Conservation (phyloP, 2,329 filamentous ascomycete species). For the Trichophyton simii region DNA sequence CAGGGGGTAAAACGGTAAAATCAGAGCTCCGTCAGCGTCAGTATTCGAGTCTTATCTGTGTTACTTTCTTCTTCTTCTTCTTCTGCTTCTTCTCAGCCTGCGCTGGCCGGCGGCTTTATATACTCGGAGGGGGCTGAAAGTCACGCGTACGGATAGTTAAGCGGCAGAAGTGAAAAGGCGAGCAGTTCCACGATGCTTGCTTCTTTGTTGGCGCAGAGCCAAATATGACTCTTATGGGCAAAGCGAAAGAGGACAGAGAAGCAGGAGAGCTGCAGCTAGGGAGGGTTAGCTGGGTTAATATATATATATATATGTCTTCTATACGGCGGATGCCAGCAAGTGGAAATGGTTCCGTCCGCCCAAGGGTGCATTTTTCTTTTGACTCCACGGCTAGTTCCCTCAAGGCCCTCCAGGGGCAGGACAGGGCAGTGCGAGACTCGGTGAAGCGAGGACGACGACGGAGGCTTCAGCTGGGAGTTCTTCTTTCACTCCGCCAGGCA, state of each 20-base stretch:
- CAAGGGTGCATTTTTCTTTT: not conserved
- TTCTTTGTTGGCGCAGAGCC: not conserved
- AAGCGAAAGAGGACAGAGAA: not conserved
- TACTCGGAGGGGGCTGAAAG: not conserved
- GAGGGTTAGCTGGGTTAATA: not conserved
- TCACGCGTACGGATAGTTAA: constrained; percentile 3
- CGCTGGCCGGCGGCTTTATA: not conserved
- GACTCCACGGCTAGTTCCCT: not conserved
- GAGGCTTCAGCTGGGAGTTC: not conserved
- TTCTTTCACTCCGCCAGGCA: not conserved
- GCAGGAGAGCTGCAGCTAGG: not conserved
- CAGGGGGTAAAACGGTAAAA: not conserved
- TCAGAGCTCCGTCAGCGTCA: not conserved
- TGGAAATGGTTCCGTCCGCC: constrained; percentile 1
- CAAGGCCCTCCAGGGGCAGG: not conserved
- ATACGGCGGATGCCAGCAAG: not conserved
- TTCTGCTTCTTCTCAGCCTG: not conserved
- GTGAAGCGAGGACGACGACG: not conserved
- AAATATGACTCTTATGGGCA: not conserved
- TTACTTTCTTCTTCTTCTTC: not conserved
- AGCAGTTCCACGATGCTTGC: not conserved
- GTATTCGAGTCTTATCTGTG: no score
- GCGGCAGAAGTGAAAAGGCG: not conserved
- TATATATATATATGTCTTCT: not conserved
- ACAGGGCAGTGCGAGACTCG: not conserved